Conservation (phyloP, 164 flowering plant genomes). For the Pachysandra terminalis region DNA sequence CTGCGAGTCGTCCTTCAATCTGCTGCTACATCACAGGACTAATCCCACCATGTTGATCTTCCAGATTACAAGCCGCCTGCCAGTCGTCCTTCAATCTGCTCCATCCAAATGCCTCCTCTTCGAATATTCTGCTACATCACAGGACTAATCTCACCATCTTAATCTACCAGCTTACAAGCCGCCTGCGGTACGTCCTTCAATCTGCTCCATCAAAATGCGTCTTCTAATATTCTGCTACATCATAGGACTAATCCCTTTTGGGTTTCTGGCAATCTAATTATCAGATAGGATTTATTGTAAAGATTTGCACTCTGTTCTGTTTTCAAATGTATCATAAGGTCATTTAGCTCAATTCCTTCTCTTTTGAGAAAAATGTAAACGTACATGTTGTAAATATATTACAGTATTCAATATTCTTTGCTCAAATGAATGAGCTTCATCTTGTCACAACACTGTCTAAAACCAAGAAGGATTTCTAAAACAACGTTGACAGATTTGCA, state of each 20-base stretch:
- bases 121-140: conserved; percentile 89
- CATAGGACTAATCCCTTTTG: conserved; percentile 23
- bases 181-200: too few relatives aligned
- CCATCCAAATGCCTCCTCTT: conserved; percentile 83
- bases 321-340: background rate
- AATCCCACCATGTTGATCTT: conserved; percentile 90
- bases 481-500: background rate
- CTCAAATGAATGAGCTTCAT: background rate
- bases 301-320: background rate
- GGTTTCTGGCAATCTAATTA: background rate
- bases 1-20: too few relatives aligned
- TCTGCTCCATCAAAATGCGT: too few relatives aligned
- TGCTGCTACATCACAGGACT: too few relatives aligned
- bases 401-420: too few relatives aligned
- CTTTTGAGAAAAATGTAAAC: background rate
- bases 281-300: background rate
- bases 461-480: too few relatives aligned
- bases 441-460: too few relatives aligned
- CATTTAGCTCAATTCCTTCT: background rate
- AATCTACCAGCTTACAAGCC: conserved; percentile 82
- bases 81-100: conserved; percentile 86
- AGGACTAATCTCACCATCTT: conserved; percentile 85
- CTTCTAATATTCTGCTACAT: too few relatives aligned
- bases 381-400: background rate
- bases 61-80: conserved; percentile 90